Evolutionary conservation across 2,329 filamentous ascomycete species (phyloP).

Genomic region (Xylaria digitata): DNA sequence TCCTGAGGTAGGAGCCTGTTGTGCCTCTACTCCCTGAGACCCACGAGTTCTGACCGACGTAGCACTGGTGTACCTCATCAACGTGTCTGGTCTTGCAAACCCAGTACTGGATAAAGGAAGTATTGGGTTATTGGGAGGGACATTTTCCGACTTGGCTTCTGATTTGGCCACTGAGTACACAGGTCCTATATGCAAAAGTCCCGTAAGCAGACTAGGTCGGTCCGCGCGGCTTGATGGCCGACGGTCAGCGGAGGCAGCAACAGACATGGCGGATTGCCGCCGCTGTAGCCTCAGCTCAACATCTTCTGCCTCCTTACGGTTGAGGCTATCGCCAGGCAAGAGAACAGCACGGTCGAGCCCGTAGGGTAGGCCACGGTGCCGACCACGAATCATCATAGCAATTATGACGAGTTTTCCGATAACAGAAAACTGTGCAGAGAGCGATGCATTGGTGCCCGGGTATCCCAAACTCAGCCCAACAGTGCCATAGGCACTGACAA

Average conservation of each 20-base stretch:
- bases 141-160: conserved; percentile 35
- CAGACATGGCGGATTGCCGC: conserved; percentile 52
- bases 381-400: conserved; percentile 76
- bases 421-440: conserved; percentile 82
- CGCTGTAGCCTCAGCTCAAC: conserved; percentile 54
- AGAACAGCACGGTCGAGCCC: conserved; percentile 72
- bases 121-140: background rate
- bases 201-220: conserved; percentile 43
- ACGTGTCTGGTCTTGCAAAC: conserved; percentile 37
- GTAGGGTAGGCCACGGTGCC: conserved; percentile 75
- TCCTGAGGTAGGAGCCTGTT: conserved; percentile 39
- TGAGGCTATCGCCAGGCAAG: conserved; percentile 67
- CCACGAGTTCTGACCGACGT: conserved; percentile 37
- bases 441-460: conserved; percentile 77
- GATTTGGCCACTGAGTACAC: conserved; percentile 43
- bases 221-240: conserved; percentile 47
- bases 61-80: conserved; percentile 42
- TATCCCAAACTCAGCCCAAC: conserved; percentile 93
- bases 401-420: conserved; percentile 77
- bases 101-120: background rate
- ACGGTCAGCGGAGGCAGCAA: conserved; percentile 36
- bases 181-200: conserved; percentile 49
- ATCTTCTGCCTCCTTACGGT: conserved; percentile 64
- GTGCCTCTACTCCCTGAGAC: conserved; percentile 42
- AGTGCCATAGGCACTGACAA: conserved; percentile 92